Conservation (phyloP, 805 yeast species). For the Saccharomycopsis fibuligera region DNA sequence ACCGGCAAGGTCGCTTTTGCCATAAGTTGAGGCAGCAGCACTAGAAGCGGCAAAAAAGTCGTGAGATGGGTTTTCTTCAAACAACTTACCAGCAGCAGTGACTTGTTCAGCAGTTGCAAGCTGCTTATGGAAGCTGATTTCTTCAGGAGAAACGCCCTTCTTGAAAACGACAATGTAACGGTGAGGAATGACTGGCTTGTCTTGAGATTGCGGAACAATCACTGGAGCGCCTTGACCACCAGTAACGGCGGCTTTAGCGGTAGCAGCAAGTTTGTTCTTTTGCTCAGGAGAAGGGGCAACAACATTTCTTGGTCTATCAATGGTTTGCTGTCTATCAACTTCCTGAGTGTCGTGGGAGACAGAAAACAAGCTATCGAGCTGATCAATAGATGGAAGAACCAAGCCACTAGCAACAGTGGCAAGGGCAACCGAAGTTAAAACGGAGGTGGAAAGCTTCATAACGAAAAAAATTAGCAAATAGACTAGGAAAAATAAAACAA, state of each 20-base stretch:
- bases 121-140: slow-evolving; percentile 57
- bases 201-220: not conserved
- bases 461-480: too few species aligned
- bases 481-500: too few species aligned
- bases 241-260: not conserved
- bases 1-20: slow-evolving; percentile 20
- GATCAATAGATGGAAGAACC: slow-evolving; percentile 43
- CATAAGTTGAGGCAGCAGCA: slow-evolving; percentile 19
- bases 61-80: slow-evolving; percentile 30
- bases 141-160: slow-evolving; percentile 45
- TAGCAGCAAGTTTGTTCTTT: not conserved
- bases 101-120: slow-evolving; percentile 54
- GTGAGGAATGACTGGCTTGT: slow-evolving; percentile 3
- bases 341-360: not conserved
- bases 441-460: slow-evolving; percentile 24
- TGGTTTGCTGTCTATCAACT: not conserved
- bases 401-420: slow-evolving; percentile 41
- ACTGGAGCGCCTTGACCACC: slow-evolving; percentile 3
- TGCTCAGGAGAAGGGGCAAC: not conserved
- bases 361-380: not conserved
- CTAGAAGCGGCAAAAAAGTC: slow-evolving; percentile 33
- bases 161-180: slow-evolving; percentile 9
- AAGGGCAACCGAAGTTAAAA: slow-evolving; percentile 32
- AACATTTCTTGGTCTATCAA: not conserved
- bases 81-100: slow-evolving; percentile 33